phyloP scores from a whole-genome alignment of 768 basidiomycete genomes.

The Phanerodontia chrysosporium region DNA sequence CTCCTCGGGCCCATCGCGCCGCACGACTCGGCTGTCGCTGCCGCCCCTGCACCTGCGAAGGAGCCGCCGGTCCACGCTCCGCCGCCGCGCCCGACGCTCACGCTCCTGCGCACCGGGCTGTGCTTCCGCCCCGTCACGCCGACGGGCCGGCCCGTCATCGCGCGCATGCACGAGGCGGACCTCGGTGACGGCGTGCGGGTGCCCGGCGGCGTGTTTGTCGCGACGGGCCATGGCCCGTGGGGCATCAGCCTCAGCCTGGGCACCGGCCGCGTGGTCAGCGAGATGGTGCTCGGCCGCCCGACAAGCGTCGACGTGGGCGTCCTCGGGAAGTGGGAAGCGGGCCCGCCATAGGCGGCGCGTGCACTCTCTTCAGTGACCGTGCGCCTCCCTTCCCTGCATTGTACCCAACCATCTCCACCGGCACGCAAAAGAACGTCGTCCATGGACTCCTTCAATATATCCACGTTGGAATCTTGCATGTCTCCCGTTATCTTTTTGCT shows the following conservation, averaged over 20 bases:
- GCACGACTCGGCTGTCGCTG: background rate
- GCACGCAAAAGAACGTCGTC: too few species aligned
- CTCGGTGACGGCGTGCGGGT: constrained; percentile 23
- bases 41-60: too few species aligned
- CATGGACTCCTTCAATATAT: too few species aligned
- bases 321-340: constrained; percentile 23
- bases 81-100: constrained; percentile 14
- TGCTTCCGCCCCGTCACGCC: constrained; percentile 34
- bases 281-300: constrained; percentile 25
- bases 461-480: too few species aligned
- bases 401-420: too few species aligned
- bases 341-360: constrained; percentile 1
- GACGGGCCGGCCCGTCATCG: constrained; percentile 30
- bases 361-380: background rate
- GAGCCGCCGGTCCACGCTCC: too few species aligned
- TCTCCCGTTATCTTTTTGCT: too few species aligned
- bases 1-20: constrained; percentile 10
- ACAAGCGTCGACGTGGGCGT: constrained; percentile 25
- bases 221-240: constrained; percentile 38
- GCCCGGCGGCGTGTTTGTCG: constrained; percentile 25
- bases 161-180: constrained; percentile 22
- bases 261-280: constrained; percentile 27
- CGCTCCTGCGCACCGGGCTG: constrained; percentile 22
- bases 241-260: constrained; percentile 30
- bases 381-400: background rate